These are phyloP conservation scores for Skeletonema menzelii DNA, from an alignment of 108 stramenopile species.

Conservation along the genomic window DNA sequence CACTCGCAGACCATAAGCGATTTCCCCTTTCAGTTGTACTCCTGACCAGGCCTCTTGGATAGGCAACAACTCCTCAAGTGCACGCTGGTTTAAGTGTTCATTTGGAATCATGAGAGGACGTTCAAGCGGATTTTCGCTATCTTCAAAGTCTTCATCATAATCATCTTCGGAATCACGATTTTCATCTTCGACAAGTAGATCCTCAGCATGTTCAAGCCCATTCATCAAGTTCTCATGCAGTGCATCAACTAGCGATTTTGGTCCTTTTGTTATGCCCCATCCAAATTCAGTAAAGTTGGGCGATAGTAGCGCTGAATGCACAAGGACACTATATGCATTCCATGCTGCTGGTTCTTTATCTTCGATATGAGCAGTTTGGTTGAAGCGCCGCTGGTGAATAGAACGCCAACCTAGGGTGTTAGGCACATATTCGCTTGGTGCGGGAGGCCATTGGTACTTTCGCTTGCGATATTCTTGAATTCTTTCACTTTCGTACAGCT, in stretches of 20 bases:
- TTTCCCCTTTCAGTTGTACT: slow-evolving; percentile 31
- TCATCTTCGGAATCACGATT: not conserved
- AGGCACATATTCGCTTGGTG: slow-evolving; percentile 31
- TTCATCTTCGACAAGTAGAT: not conserved
- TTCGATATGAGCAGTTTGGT: slow-evolving; percentile 51
- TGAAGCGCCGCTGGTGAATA: slow-evolving; percentile 47
- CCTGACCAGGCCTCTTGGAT: slow-evolving; percentile 51
- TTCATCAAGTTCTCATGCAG: slow-evolving; percentile 14
- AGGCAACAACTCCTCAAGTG: slow-evolving; percentile 19
- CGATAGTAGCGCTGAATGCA: slow-evolving; percentile 43
- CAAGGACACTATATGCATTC: slow-evolving; percentile 44
- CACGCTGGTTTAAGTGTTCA: slow-evolving; percentile 7
- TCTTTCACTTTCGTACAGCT: slow-evolving; percentile 47
- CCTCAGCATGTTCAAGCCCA: slow-evolving; percentile 3
- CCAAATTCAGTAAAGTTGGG: slow-evolving; percentile 78
- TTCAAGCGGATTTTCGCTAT: slow-evolving; percentile 7
- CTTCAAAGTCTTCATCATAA: not conserved
- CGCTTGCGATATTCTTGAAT: slow-evolving; percentile 48
- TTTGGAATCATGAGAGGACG: slow-evolving; percentile 15
- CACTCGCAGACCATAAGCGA: slow-evolving; percentile 55
- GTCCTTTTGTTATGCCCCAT: slow-evolving; percentile 68
- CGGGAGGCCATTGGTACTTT: slow-evolving; percentile 63
- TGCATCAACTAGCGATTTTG: slow-evolving; percentile 55
- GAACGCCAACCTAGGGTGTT: slow-evolving; percentile 57
- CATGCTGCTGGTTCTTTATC: slow-evolving; percentile 44